These are phyloP conservation scores for Brassica napus DNA, from an alignment of 345 rosid species.

Conservation along the genomic window Da-Ae NC_063447.1:14056501-14057000, in stretches of 20 bases:
- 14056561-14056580: too few relatives aligned
- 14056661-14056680: not conserved
- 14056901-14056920: constrained; percentile 66
- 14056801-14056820: constrained; percentile 48
- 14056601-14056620: not conserved
- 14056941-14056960: constrained; percentile 57
- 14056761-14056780: constrained; percentile 31
- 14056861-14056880: constrained; percentile 61
- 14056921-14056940: constrained; percentile 73
- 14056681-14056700: constrained; percentile 27
- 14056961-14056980: constrained; percentile 59
- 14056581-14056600: not conserved
- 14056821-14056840: constrained; percentile 50
- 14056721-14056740: not conserved
- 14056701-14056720: constrained; percentile 10
- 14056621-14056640: not conserved
- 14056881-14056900: constrained; percentile 64
- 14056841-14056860: constrained; percentile 65
- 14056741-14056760: not conserved
- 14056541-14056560: too few relatives aligned
- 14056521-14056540: too few relatives aligned
- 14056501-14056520: not conserved
- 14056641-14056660: not conserved
- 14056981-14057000: constrained; percentile 69
- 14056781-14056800: constrained; percentile 39